Evolutionary conservation across 2,329 filamentous ascomycete species (phyloP).

Genomic region (Eurotiales sp.): DNA sequence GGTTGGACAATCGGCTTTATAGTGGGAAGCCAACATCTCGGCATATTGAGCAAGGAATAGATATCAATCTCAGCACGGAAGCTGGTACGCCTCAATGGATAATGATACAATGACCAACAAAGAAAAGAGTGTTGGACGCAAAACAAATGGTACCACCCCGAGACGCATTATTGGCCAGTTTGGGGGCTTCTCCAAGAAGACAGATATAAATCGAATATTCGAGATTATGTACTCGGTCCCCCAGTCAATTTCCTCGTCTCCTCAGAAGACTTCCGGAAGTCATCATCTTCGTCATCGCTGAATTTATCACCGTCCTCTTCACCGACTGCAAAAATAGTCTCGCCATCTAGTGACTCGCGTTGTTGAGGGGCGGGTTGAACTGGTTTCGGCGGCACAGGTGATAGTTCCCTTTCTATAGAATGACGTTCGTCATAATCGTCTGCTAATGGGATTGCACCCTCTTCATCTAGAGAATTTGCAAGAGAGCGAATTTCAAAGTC

Average conservation of each 20-base stretch:
- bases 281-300: conserved; percentile 63
- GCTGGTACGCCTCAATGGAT: too few species aligned
- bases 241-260: conserved; percentile 50
- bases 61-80: too few species aligned
- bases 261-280: conserved; percentile 44
- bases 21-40: too few species aligned
- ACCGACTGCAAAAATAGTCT: conserved; percentile 93
- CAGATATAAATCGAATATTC: not conserved
- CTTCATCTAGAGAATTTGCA: conserved; percentile 67
- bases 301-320: conserved; percentile 75
- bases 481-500: conserved; percentile 96
- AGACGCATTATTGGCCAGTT: too few species aligned
- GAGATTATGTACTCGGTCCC: conserved; percentile 1
- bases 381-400: conserved; percentile 48
- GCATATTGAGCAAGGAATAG: not conserved
- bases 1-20: too few species aligned
- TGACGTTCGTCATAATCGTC: conserved; percentile 30
- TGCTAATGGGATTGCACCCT: conserved; percentile 46
- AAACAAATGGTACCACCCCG: not conserved
- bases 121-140: not conserved
- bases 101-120: conserved; percentile 6
- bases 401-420: conserved; percentile 33
- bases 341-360: conserved; percentile 70
- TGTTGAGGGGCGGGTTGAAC: conserved; percentile 48
- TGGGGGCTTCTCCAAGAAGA: too few species aligned